phyloP scores from a whole-genome alignment of 225 moss, liverwort and hornwort species.

The Polytrichum commune region DNA sequence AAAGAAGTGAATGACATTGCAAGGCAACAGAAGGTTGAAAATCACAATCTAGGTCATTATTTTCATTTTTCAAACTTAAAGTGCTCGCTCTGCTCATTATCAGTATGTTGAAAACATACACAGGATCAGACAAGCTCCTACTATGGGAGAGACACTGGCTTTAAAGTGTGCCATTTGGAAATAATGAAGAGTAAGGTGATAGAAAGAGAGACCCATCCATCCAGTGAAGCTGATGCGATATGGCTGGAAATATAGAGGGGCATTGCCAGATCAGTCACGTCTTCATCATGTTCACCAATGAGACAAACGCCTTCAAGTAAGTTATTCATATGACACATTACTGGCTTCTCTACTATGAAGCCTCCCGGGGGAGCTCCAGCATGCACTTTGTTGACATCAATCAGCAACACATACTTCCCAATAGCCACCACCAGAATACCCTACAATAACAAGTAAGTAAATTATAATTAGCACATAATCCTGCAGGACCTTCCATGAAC shows the following conservation, averaged over 20 bases:
- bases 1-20: not conserved
- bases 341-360: constrained; percentile 62
- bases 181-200: not conserved
- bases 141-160: not conserved
- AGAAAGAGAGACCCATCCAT: constrained; percentile 45
- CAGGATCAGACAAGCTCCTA: no score
- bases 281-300: constrained; percentile 81
- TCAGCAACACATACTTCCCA: constrained; percentile 78
- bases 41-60: not conserved
- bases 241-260: constrained; percentile 63
- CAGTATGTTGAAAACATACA: no score
- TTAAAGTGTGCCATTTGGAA: not conserved
- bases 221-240: constrained; percentile 84
- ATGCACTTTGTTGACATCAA: constrained; percentile 74
- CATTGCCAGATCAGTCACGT: constrained; percentile 85
- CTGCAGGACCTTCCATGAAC: no score
- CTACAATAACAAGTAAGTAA: constrained; percentile 39
- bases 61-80: no score
- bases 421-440: constrained; percentile 82
- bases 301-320: constrained; percentile 73
- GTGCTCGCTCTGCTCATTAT: no score
- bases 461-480: no score
- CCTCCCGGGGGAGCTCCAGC: constrained; percentile 64
- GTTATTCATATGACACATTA: constrained; percentile 60
- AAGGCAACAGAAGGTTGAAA: not conserved